Conservation (phyloP, 1,139 yeast genomes). For the Hemisphaericaspora lyxosophila region DNA sequence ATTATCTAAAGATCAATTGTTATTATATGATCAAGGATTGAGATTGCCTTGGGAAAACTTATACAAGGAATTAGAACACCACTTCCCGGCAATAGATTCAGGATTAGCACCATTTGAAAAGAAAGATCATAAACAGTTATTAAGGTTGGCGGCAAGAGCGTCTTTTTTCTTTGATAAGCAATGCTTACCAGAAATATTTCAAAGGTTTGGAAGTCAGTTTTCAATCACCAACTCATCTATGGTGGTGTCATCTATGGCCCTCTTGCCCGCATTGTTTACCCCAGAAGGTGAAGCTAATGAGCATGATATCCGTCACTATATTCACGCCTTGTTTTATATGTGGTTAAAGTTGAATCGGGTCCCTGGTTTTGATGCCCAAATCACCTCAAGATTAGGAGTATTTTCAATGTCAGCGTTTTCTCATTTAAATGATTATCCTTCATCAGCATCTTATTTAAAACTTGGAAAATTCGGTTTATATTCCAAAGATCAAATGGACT, state of each 20-base stretch:
- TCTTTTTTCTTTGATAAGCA: conserved; percentile 44
- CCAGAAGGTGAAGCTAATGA: conserved; percentile 23
- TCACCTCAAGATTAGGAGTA: conserved; percentile 66
- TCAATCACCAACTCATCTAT: conserved; percentile 59
- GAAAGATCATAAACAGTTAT: conserved; percentile 44
- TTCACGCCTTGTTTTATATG: conserved; percentile 68
- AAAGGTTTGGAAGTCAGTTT: conserved; percentile 46
- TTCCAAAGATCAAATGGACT: conserved; percentile 57
- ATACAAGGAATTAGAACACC: conserved; percentile 35
- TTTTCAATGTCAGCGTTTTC: conserved; percentile 52
- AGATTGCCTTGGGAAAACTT: conserved; percentile 55
- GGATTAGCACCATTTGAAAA: conserved; percentile 34
- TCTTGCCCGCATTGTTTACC: conserved; percentile 47
- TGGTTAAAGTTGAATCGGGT: conserved; percentile 67
- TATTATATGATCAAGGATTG: conserved; percentile 41
- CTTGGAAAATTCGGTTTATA: conserved; percentile 58
- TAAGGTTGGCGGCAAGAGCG: conserved; percentile 49
- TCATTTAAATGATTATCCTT: conserved; percentile 27
- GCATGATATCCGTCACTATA: conserved; percentile 51
- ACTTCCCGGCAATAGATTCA: conserved; percentile 34
- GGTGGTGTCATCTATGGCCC: conserved; percentile 56
- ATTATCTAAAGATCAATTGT: conserved; percentile 51
- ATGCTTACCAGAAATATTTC: conserved; percentile 35
- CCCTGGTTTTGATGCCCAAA: conserved; percentile 61
- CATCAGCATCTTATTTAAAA: conserved; percentile 13